A percentile compares a stretch with the other conserved stretches of the same genome.
Evolutionary conservation across 2,329 filamentous ascomycete genomes (phyloP).

Genomic region (Colletotrichum caudatum): DNA sequence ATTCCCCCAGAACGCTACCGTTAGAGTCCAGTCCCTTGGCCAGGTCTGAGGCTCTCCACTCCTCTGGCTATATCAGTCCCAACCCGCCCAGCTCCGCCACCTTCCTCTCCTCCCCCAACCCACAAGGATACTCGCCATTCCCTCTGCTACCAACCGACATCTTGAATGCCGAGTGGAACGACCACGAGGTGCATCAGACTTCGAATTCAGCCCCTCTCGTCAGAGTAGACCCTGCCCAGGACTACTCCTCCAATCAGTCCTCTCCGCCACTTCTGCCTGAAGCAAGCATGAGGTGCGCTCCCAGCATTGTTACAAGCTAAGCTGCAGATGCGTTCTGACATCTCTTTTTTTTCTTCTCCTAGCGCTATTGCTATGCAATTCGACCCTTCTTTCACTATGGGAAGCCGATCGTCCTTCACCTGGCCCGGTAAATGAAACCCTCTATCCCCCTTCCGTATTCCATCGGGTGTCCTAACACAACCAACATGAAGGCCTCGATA

Average conservation of each 20-base stretch:
- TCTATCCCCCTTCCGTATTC: background rate
- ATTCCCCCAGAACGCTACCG: slow-evolving; percentile 45
- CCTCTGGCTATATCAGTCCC: slow-evolving; percentile 47
- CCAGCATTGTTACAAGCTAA: slow-evolving; percentile 41
- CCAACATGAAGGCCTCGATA: slow-evolving; percentile 48
- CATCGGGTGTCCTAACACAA: slow-evolving; percentile 11
- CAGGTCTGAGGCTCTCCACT: slow-evolving; percentile 44
- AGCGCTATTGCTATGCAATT: slow-evolving; percentile 65
- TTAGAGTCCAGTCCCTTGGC: slow-evolving; percentile 44
- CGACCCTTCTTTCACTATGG: slow-evolving; percentile 65
- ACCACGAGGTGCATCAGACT: slow-evolving; percentile 42
- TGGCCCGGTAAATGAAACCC: slow-evolving; percentile 59
- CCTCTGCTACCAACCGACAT: slow-evolving; percentile 46
- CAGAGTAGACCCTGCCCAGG: slow-evolving; percentile 50
- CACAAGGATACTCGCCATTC: slow-evolving; percentile 47
- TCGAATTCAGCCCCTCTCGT: slow-evolving; percentile 46
- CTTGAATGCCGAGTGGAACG: slow-evolving; percentile 51
- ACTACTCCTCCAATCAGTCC: slow-evolving; percentile 44
- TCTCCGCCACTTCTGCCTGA: slow-evolving; percentile 42
- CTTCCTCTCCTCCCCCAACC: slow-evolving; percentile 44
- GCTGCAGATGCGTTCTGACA: slow-evolving; percentile 39
- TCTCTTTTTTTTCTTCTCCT: slow-evolving; percentile 17
- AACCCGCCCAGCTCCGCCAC: slow-evolving; percentile 45
- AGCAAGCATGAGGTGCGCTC: slow-evolving; percentile 54
- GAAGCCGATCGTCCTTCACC: slow-evolving; percentile 61